Conservation (phyloP, 2,329 filamentous ascomycete genomes). For the Passalora sequoiae region DNA sequence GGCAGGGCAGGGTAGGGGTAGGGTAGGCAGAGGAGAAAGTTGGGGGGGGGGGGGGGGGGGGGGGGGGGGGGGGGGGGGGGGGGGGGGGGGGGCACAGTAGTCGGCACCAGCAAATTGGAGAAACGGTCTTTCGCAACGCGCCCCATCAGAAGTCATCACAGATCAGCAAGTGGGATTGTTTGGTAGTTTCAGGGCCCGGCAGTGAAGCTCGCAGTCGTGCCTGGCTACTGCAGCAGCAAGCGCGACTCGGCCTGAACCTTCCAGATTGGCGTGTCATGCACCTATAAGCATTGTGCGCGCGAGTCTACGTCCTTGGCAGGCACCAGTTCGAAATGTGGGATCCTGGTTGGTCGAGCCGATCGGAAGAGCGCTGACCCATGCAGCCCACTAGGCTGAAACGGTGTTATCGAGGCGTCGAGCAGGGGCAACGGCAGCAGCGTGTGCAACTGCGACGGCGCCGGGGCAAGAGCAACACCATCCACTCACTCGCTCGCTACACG, state of each 20-base stretch:
- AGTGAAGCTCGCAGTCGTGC: too few species aligned
- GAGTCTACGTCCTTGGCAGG: constrained; percentile 10
- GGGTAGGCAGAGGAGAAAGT: too few species aligned
- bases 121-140: too few species aligned
- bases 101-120: too few species aligned
- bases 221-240: constrained; percentile 5
- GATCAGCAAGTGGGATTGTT: not conserved
- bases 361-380: too few species aligned
- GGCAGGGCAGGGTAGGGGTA: not conserved
- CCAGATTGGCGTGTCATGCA: constrained; percentile 1
- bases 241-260: constrained; percentile 3
- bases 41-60: too few species aligned
- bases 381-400: constrained; percentile 2
- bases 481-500: not conserved
- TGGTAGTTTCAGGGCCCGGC: not conserved
- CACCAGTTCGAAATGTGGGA: not conserved
- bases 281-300: too few species aligned
- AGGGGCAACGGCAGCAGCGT: not conserved
- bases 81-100: not conserved
- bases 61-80: too few species aligned
- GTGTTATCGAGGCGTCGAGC: not conserved
- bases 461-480: not conserved
- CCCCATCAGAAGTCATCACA: too few species aligned
- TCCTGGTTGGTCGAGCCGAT: not conserved
- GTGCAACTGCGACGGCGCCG: not conserved